phyloP scores from a whole-genome alignment of 2,329 filamentous ascomycete genomes.

The Mycosphaerella sp. region DNA sequence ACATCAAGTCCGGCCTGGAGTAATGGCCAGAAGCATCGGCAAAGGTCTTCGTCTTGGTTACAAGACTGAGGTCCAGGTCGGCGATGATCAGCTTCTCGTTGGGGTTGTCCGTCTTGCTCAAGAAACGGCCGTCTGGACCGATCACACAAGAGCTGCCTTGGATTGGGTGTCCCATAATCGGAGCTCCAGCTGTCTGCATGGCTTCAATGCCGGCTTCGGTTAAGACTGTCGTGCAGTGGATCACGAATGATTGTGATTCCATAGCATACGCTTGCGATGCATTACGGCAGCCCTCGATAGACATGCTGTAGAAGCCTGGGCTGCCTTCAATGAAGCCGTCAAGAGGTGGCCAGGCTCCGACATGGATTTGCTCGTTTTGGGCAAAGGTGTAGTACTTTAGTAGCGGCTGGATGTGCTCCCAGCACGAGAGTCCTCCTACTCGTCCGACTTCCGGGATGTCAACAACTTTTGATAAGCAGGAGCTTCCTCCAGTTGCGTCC shows the following conservation, averaged over 20 bases:
- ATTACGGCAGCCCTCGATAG: slow-evolving; percentile 37
- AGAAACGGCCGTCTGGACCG: slow-evolving; percentile 47
- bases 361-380: slow-evolving; percentile 38
- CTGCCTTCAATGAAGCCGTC: slow-evolving; percentile 28
- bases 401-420: slow-evolving; percentile 41
- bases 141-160: slow-evolving; percentile 49
- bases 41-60: slow-evolving; percentile 39
- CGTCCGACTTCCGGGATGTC: slow-evolving; percentile 30
- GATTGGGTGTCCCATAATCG: slow-evolving; percentile 38
- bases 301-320: slow-evolving; percentile 36
- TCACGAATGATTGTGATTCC: slow-evolving; percentile 51
- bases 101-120: slow-evolving; percentile 38
- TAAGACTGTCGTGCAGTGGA: slow-evolving; percentile 48
- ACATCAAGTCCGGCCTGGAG: slow-evolving; percentile 47
- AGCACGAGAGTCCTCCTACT: slow-evolving; percentile 36
- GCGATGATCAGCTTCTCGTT: slow-evolving; percentile 47
- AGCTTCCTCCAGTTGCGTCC: slow-evolving; percentile 33
- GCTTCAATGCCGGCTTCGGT: slow-evolving; percentile 40
- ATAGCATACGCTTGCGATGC: slow-evolving; percentile 53
- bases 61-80: slow-evolving; percentile 45
- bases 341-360: slow-evolving; percentile 39
- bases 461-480: slow-evolving; percentile 35
- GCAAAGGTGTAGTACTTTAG: slow-evolving; percentile 40
- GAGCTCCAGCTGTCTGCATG: slow-evolving; percentile 40
- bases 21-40: slow-evolving; percentile 48